Percentiles rank a stretch among this genome's conserved stretches.
Conservation (phyloP, 805 yeast species). For the Yarrowia porcina region DNA sequence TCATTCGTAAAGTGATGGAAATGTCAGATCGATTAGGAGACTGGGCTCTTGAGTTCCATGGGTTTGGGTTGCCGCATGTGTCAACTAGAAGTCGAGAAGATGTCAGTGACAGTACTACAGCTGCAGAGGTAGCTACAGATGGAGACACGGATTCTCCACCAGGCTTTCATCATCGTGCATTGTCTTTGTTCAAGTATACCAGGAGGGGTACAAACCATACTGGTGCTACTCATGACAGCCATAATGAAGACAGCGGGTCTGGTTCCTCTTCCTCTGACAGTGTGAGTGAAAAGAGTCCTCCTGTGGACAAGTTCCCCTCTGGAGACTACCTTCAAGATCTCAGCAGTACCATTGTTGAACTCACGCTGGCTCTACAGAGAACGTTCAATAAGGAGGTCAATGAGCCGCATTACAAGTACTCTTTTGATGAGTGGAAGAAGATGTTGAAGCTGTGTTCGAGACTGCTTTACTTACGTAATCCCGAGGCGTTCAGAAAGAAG, state of each 20-base stretch:
- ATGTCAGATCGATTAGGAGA: conserved; percentile 29
- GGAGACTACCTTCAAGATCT: conserved; percentile 3
- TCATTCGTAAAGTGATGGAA: conserved; percentile 29
- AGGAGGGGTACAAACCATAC: not conserved
- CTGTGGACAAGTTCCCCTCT: not conserved
- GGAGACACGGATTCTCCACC: not conserved
- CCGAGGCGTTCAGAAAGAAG: conserved; percentile 52
- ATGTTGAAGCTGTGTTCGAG: conserved; percentile 36
- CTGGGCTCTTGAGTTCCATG: conserved; percentile 27
- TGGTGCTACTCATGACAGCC: not conserved
- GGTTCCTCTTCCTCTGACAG: not conserved
- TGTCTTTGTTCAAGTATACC: not conserved
- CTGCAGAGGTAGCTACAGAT: not conserved
- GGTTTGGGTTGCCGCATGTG: not conserved
- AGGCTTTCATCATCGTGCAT: not conserved
- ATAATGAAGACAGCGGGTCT: not conserved
- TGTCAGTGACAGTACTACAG: not conserved
- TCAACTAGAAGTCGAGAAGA: not conserved
- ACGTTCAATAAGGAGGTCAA: conserved; percentile 4
- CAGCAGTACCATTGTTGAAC: not conserved
- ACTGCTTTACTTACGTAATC: conserved; percentile 48
- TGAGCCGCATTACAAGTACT: conserved; percentile 44
- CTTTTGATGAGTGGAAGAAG: conserved; percentile 51
- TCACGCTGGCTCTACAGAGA: not conserved
- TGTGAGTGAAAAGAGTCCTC: not conserved